Base-by-base conservation (phyloP, 2,329 filamentous ascomycete species). In the Ceratocystis harringtonii region DNA sequence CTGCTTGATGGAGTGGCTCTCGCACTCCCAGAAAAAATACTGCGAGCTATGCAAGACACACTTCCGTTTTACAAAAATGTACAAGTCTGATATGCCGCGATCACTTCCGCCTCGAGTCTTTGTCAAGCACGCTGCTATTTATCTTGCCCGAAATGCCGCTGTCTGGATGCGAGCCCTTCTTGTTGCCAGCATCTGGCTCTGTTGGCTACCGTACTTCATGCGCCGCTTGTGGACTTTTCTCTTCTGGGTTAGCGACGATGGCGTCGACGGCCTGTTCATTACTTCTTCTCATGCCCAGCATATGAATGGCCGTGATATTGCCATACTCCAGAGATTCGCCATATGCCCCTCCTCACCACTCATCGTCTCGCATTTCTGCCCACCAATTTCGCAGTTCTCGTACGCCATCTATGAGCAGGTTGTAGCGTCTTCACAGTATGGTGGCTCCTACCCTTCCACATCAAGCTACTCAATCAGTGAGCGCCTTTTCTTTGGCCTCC, bases 21-120 rank as follows among this genome's bases (percentile, higher is more conserved):
- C 91, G 62, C 95, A 99, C 75, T 97, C 94, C 1, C 92, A 99
- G 74, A 99, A 99, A 83, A 97, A 97, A 76, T 89, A 99, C 79
- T 99, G 95, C 80, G 94, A 99, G 78, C 85, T 99, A 44, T 99
- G 94, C 84, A 99, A 99, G 78, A 99, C 94, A 1, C 87, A 92
- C 0, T 99, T 97, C 73, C 89, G 91, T 68, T 99, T 99, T 78
- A 99, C 94, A 64, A 99, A 99, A 76, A 83, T 99, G 48, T 99
- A 99, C 78, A 86, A 92, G 68, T 90, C 91, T 3, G 84, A 92
- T 72, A 99, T 99, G 94, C 95, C 94, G 1, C 83, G 84, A 68
- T 84, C 83, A 12, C 81, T 99, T 15, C 94, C 95, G 0, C 81
- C 86, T 50, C 82, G 87, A 61, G 80, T 99, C 68, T 96, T 99